phyloP scores from a whole-genome alignment of 2,329 filamentous ascomycete genomes.

The Colletotrichum sp. region DNA sequence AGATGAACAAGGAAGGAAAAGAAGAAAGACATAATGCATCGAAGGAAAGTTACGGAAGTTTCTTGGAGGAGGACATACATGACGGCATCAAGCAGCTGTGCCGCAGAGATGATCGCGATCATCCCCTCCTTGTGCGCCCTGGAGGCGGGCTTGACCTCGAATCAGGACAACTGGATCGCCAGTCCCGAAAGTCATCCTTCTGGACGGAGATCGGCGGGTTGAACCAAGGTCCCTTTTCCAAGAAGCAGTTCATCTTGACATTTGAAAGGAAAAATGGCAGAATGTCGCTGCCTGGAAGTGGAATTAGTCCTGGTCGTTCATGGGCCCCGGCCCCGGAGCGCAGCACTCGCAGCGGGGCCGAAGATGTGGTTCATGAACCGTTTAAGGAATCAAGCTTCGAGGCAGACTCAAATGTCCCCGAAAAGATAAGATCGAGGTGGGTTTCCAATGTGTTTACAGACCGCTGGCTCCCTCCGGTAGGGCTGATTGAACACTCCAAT shows the following conservation, averaged over 20 bases:
- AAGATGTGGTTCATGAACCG: not conserved
- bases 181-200: not conserved
- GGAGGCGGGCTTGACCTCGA: not conserved
- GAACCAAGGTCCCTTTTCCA: not conserved
- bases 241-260: not conserved
- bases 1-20: not conserved
- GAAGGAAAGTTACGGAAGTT: not conserved
- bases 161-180: not conserved
- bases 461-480: not conserved
- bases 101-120: not conserved
- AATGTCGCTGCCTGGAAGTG: not conserved
- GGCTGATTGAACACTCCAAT: not conserved
- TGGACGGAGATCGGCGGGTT: not conserved
- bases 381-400: not conserved
- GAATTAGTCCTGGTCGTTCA: not conserved
- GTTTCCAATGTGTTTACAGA: not conserved
- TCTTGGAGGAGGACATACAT: not conserved
- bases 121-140: not conserved
- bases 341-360: not conserved
- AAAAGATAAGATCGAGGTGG: not conserved
- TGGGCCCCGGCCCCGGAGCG: not conserved
- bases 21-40: not conserved
- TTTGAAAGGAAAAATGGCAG: not conserved
- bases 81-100: not conserved
- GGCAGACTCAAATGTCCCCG: not conserved